A percentile compares a stretch with the other conserved stretches of the same genome.
These are phyloP conservation scores for Kwoniella dejecticola DNA, from an alignment of 768 basidiomycete genomes.

Conservation along the genomic window DNA sequence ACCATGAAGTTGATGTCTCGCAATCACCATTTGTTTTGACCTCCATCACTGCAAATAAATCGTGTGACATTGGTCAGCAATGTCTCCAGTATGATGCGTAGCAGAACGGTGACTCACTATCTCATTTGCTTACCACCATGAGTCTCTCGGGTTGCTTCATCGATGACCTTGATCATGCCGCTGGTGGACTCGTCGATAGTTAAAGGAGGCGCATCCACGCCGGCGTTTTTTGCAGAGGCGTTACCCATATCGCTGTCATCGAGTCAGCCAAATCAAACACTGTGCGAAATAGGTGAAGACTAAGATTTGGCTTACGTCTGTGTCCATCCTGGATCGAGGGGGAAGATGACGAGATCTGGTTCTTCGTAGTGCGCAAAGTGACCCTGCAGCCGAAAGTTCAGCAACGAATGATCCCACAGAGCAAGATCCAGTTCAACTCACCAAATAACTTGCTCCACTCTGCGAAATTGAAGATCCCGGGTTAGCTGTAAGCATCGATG, in stretches of 20 bases:
- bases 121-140: constrained; percentile 11
- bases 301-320: constrained; percentile 31
- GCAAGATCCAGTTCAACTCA: not conserved
- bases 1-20: no score
- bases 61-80: not conserved
- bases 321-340: constrained; percentile 28
- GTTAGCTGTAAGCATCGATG: not conserved
- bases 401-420: not conserved
- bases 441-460: not conserved
- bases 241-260: constrained; percentile 14
- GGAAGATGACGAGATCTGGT: constrained; percentile 17
- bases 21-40: not conserved
- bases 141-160: constrained; percentile 12
- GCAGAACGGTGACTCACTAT: constrained; percentile 4
- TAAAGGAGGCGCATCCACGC: constrained; percentile 9
- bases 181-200: not conserved
- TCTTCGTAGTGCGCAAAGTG: constrained; percentile 21
- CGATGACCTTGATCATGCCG: constrained; percentile 16
- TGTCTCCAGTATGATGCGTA: no score
- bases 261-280: not conserved
- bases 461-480: not conserved
- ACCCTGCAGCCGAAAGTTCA: not conserved
- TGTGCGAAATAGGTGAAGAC: no score
- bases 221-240: constrained; percentile 7
- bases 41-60: not conserved